Conservation (phyloP, 176 grass and related monocot species). For the Triticum urartu region DNA sequence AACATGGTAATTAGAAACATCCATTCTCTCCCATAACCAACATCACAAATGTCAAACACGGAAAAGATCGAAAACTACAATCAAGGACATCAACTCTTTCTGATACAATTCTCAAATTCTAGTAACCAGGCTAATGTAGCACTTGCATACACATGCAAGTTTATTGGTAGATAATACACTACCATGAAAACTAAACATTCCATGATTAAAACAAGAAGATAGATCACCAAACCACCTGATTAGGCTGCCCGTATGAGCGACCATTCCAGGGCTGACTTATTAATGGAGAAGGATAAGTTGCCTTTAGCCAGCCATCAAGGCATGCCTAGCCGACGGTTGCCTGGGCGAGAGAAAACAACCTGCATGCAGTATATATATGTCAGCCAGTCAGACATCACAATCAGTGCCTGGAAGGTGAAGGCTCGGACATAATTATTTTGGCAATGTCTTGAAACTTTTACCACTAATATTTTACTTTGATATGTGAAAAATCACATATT, state of each 20-base stretch:
- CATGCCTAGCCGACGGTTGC: neutral
- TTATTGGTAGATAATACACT: neutral
- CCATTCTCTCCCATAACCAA: neutral
- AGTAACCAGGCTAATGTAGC: neutral
- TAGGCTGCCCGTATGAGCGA: neutral
- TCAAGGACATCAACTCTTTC: neutral
- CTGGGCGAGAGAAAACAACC: conserved; percentile 5
- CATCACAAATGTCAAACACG: neutral
- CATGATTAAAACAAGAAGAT: neutral
- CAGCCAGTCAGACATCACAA: neutral
- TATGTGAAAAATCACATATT: neutral
- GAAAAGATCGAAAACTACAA: neutral
- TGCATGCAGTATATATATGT: neutral
- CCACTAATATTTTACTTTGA: neutral
- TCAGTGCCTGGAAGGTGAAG: neutral
- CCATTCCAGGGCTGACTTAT: neutral
- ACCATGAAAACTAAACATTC: neutral
- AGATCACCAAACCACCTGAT: neutral
- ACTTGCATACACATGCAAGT: neutral
- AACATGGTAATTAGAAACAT: too few species aligned
- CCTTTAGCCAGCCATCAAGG: neutral
- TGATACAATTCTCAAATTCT: neutral
- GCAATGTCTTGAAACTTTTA: too few species aligned
- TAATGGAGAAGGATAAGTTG: neutral
- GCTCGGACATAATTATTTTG: too few species aligned